Evolutionary conservation across 1,139 yeast genomes (phyloP), one percentile per base, ranked within the genome.

Genomic region (Geotrichum bryndzae): DNA sequence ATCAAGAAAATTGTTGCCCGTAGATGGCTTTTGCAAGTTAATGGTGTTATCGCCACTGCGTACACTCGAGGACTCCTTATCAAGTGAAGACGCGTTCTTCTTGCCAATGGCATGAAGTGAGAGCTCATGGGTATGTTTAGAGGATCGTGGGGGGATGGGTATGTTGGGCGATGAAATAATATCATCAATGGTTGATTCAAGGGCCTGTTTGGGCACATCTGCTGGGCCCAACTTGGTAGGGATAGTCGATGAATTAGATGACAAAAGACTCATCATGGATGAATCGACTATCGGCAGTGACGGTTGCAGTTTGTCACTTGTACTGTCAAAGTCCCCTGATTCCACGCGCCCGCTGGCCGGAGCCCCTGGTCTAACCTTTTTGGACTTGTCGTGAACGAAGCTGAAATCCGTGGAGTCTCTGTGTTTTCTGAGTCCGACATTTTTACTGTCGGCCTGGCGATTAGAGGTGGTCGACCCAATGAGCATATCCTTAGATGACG

Each of bases 81-180:
- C 38, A n/a, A 51, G 51, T 10, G 52, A 46, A 7, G 57, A 35
- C 53, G n/a, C 46, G 48, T 53, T 56, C 33, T 22, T 50, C 23
- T 33, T 13, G 31, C 54, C 41, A 7, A 8, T 35, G 31, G 23
- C 57, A 57, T 23, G 59, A 35, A 22, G 45, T 7, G 62, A 15
- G n/a, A 29, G 27, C 46, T 45, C 51, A 23, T 57, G 38, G 15
- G 23, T 55, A 31, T 59, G 59, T 15, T 55, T 27, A 27, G 53
- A 45, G 10, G 56, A 55, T 31, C 59, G 45, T 7, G 62, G 57
- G 11, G 62, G 59, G 10, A 60, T 53, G 1, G 56, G 55, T 15
- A 60, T 46, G 10, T 38, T 22, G n/a, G 56, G 59, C 1, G 59
- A 53, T 11, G 11, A 33, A 33, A 33, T 33, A 33, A 33, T 46